Evolutionary conservation across 148 eudicot genomes (phyloP), one percentile per base, ranked within the genome.

Genomic region (Selenicereus undatus): DNA sequence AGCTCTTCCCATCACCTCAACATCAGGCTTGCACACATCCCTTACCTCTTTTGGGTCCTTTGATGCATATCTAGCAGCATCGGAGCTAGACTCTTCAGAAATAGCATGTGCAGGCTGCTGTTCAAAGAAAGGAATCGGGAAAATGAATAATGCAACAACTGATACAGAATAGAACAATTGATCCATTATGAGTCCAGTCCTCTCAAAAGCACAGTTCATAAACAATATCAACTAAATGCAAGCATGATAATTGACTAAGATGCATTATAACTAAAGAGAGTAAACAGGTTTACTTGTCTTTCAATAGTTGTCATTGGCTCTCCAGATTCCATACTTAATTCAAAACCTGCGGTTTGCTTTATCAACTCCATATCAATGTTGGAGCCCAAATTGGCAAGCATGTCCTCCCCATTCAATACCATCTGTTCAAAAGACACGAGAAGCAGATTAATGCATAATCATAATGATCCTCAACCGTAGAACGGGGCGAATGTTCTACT

Each of bases 51-150:
- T 65, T 20, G 81, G 32, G 29, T 79, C 83, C 68, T 83, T 73
- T 11, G 45, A 27, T 18, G 45, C 52, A 77, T 81, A 81, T 77
- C 70, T 66, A 27, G 79, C 54, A 78, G 85, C 81, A 78, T 83
- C 85, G 39, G 86, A 83, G 73, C 74, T 81, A 80, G 83, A 81
- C 79, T 87, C 86, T 80, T 83, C 81, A 68, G 80, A 73, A 50
- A 81, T 51, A 54, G 80, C 64, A 52, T 56, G 74, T 8, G 48
- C 73, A 74, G 54, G 77, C 83, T 86, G 83, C 74, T 80, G 62
- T 74, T 75, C 42, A 73, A 56, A 22, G n/a, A 68, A 58, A 74
- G 58, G 14, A 76, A 75, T 24, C 16, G 35, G 70, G 74, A 32
- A 78, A 69, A 83, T 79, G 12, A 78, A 81, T 52, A 13, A 56